Percentiles rank a stretch among this genome's conserved stretches.
These are phyloP conservation scores for Bruguiera hainesii DNA, from an alignment of 441 rosid species.

Conservation along the genomic window DNA sequence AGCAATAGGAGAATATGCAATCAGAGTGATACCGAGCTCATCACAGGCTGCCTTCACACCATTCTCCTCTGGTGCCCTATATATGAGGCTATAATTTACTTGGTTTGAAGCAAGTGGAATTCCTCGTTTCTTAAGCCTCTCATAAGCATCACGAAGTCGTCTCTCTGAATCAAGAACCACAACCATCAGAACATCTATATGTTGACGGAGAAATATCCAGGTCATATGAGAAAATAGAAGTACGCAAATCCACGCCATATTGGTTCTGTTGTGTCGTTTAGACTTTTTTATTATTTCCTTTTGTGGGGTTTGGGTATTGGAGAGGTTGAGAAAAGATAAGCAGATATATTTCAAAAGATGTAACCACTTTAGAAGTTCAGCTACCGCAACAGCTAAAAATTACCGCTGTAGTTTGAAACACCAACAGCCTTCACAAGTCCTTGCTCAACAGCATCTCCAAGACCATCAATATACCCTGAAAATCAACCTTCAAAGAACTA, in stretches of 20 bases:
- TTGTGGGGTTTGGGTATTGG: background rate
- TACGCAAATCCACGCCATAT: background rate
- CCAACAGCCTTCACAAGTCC: conserved; percentile 98
- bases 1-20: conserved; percentile 93
- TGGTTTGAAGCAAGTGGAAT: conserved; percentile 95
- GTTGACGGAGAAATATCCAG: conserved; percentile 4
- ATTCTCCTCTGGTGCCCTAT: conserved; percentile 78
- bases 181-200: conserved; percentile 3
- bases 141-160: conserved; percentile 76
- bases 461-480: conserved; percentile 96
- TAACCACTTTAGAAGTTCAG: background rate
- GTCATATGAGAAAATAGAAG: background rate
- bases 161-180: conserved; percentile 42
- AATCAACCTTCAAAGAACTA: conserved; percentile 23
- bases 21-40: conserved; percentile 86
- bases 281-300: background rate
- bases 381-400: conserved; percentile 17
- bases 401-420: conserved; percentile 92
- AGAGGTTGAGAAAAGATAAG: no score
- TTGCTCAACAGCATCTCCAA: conserved; percentile 95
- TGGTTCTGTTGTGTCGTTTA: background rate
- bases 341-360: no score
- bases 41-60: conserved; percentile 93
- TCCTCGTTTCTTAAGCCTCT: conserved; percentile 80
- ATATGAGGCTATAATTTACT: conserved; percentile 94